Evolutionary conservation across 2,329 filamentous ascomycete genomes (phyloP).

Genomic region (Akanthomyces dipterigenus): DNA sequence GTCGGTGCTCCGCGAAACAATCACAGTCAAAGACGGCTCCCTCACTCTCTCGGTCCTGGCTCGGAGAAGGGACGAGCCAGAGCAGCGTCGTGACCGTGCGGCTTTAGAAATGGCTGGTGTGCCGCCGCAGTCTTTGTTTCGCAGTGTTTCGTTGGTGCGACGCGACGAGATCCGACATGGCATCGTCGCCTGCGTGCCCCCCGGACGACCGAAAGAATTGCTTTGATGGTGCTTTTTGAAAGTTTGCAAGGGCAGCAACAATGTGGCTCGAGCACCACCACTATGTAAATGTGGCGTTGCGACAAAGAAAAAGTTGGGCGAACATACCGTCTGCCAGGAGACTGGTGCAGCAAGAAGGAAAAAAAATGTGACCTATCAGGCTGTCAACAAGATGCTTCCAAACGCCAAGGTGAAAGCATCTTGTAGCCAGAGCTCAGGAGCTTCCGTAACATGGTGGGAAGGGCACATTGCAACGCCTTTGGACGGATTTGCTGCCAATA

Average conservation of each 20-base stretch:
- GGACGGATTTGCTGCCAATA: too few species aligned
- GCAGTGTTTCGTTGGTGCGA: too few species aligned
- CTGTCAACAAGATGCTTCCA: not conserved
- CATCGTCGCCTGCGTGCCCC: too few species aligned
- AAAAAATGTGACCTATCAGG: constrained; percentile 6
- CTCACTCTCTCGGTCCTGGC: too few species aligned
- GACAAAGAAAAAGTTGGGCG: not conserved
- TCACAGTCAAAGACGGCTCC: not conserved
- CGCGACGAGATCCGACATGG: too few species aligned
- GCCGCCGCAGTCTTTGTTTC: too few species aligned
- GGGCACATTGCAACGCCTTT: too few species aligned
- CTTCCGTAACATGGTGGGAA: too few species aligned
- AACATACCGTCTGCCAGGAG: not conserved
- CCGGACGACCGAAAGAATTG: too few species aligned
- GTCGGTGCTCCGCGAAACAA: not conserved
- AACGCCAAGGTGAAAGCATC: not conserved
- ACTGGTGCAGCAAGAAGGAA: not conserved
- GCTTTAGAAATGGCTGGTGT: too few species aligned
- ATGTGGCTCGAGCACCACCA: not conserved
- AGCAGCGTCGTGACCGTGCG: too few species aligned
- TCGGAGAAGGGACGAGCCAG: too few species aligned
- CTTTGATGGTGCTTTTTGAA: not conserved
- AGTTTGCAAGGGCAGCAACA: not conserved
- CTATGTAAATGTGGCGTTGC: constrained; percentile 5
- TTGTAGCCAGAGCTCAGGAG: not conserved